Base-by-base conservation (phyloP, 352 stramenopile genomes). In the Pythium chondricola region DNA sequence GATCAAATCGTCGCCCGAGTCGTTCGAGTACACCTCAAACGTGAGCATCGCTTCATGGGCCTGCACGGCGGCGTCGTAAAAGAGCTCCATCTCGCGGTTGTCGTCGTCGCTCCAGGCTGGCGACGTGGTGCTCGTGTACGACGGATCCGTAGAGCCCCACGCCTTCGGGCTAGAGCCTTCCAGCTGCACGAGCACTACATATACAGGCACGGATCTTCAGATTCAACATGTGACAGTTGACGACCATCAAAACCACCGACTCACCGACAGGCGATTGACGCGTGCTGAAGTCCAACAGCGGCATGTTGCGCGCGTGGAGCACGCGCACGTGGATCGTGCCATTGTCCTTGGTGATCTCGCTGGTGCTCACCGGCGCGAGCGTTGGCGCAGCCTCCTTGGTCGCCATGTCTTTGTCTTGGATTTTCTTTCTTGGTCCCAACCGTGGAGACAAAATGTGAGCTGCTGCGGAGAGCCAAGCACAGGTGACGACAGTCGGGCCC, bases 51-150 rank as follows among this genome's bases (percentile, higher is more conserved):
- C 65, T n/a, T 57, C 52, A 9, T 87, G 78, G n/a, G 64, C 61
- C 33, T 74, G 66, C 25, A 65, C 25, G 36, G 43, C 69, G 37
- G 69, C 75, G 47, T 92, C 76, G 53, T 79, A 92, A 54, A 80
- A 89, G 29, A 92, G 69, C 59, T 92, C 81, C n/a, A 92, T 47
- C 54, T 89, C 75, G 52, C 84, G 83, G 69, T 88, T 90, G 18
- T 69, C 58, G 39, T 65, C 37, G 35, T 89, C 75, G 20, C 57
- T 63, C 81, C 81, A 92, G 25, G 88, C 71, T 2, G 81, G 75
- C 31, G 65, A 75, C 9, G 66, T 70, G 20, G 75, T 75, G 26
- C 79, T 72, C 38, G 79, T 62, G 41, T 79, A 80, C 20, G 67
- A 70, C 4, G 80, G 80, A 54, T 91, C 80, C 7, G 80, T 91